phyloP scores from a whole-genome alignment of 2,329 filamentous ascomycete genomes.

The Colletotrichum caudatum region DNA sequence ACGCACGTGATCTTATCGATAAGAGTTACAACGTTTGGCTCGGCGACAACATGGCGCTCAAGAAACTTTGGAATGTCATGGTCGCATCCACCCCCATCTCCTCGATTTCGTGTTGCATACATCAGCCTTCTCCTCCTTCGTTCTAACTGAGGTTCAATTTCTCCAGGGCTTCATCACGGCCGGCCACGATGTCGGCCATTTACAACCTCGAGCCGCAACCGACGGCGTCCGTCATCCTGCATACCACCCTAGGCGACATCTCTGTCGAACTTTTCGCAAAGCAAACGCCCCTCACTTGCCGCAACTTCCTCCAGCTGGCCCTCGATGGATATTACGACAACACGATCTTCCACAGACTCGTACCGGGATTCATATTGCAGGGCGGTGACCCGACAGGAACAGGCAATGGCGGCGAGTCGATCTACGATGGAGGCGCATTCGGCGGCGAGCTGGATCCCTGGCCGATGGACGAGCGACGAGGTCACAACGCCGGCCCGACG shows the following conservation, averaged over 20 bases:
- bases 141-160: not conserved
- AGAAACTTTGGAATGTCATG: slow-evolving; percentile 10
- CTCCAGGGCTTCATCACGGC: not conserved
- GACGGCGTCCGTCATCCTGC: slow-evolving; percentile 89
- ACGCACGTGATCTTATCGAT: slow-evolving; percentile 41
- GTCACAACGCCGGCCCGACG: slow-evolving; percentile 68
- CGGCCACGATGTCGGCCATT: slow-evolving; percentile 79
- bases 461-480: slow-evolving; percentile 75
- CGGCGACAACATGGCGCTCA: not conserved
- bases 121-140: not conserved
- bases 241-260: slow-evolving; percentile 91
- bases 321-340: slow-evolving; percentile 95
- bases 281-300: slow-evolving; percentile 89
- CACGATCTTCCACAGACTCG: slow-evolving; percentile 93
- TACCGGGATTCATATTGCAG: slow-evolving; percentile 92
- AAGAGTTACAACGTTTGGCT: slow-evolving; percentile 1
- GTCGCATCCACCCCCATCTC: slow-evolving; percentile 7
- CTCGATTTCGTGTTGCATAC: slow-evolving; percentile 1
- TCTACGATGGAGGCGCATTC: slow-evolving; percentile 87
- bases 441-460: slow-evolving; percentile 78
- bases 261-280: slow-evolving; percentile 95
- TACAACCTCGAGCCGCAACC: slow-evolving; percentile 97
- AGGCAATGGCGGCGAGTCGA: slow-evolving; percentile 90
- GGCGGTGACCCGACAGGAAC: slow-evolving; percentile 95
- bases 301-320: slow-evolving; percentile 95